Base-by-base conservation (phyloP, 225 moss, liverwort and hornwort species). In the Physcomitrium patens region DNA sequence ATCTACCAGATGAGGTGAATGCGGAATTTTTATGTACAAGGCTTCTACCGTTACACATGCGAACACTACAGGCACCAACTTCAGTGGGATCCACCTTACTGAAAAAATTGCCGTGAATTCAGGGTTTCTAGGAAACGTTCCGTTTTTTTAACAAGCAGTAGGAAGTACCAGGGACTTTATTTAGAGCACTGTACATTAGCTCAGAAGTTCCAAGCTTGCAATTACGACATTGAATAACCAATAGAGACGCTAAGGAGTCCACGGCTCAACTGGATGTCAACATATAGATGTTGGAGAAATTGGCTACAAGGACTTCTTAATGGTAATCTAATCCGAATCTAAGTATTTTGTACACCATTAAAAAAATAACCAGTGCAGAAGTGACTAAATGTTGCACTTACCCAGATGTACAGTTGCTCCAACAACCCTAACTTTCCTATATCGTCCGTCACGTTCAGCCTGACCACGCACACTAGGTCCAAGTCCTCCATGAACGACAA, bases 351-450 rank as follows among this genome's bases (percentile, higher is more conserved):
- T 24, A 24, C 24, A 24, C 24, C 24, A 1, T 24, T 24, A 24
- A 24, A 24, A 24, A 24, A 24, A 24, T 24, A 24, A 24, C 24
- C 24, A n/a, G 24, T 24, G 24, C 24, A 24, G 24, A 64, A 48
- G 20, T 61, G 48, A 62, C 22, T 20, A 19, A 37, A 54, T n/a
- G 24, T 13, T 41, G 24, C 24, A 88, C 88, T 16, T 77, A 84
- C 78, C 92, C 90, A 69, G 90, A 92, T 75, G 92, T 90, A 92
- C 81, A 23, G 92, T 90, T 54, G 90, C 92, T 60, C 90, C 86
- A 51, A 92, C 84, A n/a, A 60, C 84, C 70, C 86, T 82, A 72
- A 92, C 83, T 71, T 78, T 83, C 68, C 92, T 81, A 54, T 84
- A 83, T 67, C 86, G 68, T 90, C 92, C 90, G 28, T 90, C 86